Conservation (phyloP, 2,329 filamentous ascomycete species). For the Clonostachys chloroleuca region DNA sequence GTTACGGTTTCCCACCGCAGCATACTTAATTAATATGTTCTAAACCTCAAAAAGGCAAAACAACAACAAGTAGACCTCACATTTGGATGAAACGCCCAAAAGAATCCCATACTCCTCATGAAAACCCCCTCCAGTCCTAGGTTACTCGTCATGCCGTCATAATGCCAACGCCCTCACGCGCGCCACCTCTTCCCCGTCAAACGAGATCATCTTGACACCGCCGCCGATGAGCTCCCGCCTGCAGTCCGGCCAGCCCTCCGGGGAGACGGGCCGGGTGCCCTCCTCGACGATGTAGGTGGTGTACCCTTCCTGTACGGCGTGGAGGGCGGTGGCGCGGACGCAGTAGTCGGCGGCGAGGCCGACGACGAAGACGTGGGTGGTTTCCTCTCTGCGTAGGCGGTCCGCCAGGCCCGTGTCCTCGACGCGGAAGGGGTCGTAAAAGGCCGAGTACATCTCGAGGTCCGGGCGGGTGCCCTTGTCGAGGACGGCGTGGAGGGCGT, state of each 20-base stretch:
- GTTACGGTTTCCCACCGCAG: too few species aligned
- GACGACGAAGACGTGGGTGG: slow-evolving; percentile 81
- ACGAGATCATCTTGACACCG: slow-evolving; percentile 60
- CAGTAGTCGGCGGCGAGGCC: slow-evolving; percentile 90
- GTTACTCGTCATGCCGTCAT: too few species aligned
- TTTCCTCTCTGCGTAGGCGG: slow-evolving; percentile 36
- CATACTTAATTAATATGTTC: too few species aligned
- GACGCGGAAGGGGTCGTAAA: slow-evolving; percentile 73
- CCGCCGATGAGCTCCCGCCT: slow-evolving; percentile 47
- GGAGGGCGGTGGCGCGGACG: slow-evolving; percentile 75
- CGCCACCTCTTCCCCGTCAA: slow-evolving; percentile 50
- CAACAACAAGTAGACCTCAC: too few species aligned
- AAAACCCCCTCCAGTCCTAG: too few species aligned
- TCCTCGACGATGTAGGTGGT: slow-evolving; percentile 73
- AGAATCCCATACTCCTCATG: too few species aligned
- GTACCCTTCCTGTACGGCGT: slow-evolving; percentile 74
- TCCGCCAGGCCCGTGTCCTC: slow-evolving; percentile 59
- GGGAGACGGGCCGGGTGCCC: slow-evolving; percentile 69
- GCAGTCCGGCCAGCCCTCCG: slow-evolving; percentile 49
- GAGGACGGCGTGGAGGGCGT: slow-evolving; percentile 59
- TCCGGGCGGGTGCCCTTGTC: slow-evolving; percentile 72
- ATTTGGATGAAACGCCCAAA: too few species aligned
- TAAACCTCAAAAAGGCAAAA: too few species aligned
- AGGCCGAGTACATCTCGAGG: slow-evolving; percentile 93
- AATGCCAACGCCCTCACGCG: slow-evolving; percentile 26